Conservation (phyloP, 805 yeast species). For the Ogataea allantospora region DNA sequence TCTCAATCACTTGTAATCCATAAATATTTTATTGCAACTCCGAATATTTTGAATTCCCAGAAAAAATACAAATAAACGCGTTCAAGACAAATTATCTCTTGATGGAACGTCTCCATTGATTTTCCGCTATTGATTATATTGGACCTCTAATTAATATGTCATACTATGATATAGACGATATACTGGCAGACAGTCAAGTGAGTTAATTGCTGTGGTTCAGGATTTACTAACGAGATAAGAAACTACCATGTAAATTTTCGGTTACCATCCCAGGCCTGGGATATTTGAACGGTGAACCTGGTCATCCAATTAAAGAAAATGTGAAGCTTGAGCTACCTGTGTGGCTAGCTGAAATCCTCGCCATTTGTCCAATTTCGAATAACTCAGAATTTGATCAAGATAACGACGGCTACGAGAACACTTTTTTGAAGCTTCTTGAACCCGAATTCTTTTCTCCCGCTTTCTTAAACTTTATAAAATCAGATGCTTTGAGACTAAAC, state of each 20-base stretch:
- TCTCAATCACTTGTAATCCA: no score
- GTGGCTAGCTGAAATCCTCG: constrained; percentile 84
- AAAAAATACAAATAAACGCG: background rate
- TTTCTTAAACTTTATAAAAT: constrained; percentile 79
- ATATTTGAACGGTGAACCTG: constrained; percentile 76
- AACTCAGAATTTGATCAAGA: constrained; percentile 31
- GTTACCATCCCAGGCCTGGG: constrained; percentile 85
- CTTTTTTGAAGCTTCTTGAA: constrained; percentile 63
- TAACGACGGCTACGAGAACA: constrained; percentile 35
- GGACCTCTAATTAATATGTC: constrained; percentile 17
- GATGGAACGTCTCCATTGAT: background rate
- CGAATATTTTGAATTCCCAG: background rate
- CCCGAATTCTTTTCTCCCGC: constrained; percentile 68
- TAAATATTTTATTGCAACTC: no score
- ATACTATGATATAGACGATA: constrained; percentile 77
- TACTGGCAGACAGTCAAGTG: constrained; percentile 62
- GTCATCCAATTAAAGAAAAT: constrained; percentile 53
- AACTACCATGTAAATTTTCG: constrained; percentile 77
- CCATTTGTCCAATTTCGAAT: constrained; percentile 41
- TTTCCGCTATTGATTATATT: background rate
- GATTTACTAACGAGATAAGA: constrained; percentile 29
- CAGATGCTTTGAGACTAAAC: constrained; percentile 40
- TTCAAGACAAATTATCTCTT: background rate
- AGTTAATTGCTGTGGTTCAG: constrained; percentile 14
- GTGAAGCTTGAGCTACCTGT: constrained; percentile 76